phyloP scores from a whole-genome alignment of 331 rosid species.

The Telfairia occidentalis region DNA sequence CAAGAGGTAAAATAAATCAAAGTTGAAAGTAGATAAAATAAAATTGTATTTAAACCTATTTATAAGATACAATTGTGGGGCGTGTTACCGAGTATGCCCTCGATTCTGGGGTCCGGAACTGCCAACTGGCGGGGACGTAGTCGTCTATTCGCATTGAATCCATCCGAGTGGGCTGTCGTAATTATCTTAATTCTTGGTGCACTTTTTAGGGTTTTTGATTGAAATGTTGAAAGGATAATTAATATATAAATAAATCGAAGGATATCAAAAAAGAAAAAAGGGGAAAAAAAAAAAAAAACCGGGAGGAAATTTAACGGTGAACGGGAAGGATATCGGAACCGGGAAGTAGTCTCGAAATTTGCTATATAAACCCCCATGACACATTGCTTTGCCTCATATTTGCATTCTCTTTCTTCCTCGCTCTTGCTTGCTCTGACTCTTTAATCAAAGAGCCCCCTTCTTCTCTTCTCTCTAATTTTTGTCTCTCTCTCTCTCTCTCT shows the following conservation, averaged over 20 bases:
- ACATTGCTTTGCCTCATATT: conserved; percentile 38
- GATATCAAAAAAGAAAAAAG: background rate
- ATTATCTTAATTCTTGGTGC: background rate
- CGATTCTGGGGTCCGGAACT: background rate
- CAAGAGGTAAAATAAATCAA: too few relatives aligned
- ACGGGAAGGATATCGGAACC: conserved; percentile 33
- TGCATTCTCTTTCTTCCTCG: conserved; percentile 20
- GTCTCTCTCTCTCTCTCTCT: too few relatives aligned
- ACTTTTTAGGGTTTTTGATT: background rate
- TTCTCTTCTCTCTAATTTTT: background rate
- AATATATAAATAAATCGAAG: background rate
- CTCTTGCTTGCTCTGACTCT: conserved; percentile 18
- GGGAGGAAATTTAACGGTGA: conserved; percentile 25
- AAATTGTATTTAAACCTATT: too few relatives aligned
- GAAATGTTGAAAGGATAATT: conserved; percentile 3
- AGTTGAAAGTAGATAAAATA: too few relatives aligned
- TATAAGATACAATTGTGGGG: background rate
- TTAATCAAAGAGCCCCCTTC: background rate
- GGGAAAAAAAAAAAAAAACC: conserved; percentile 23
- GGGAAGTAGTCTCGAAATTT: conserved; percentile 41
- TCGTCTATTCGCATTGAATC: background rate
- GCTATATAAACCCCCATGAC: conserved; percentile 74
- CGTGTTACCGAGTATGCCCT: background rate
- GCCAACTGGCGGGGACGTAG: background rate
- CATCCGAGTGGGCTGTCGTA: background rate